A percentile compares a stretch with the other conserved stretches of the same genome.
Conservation (phyloP, 148 eudicot species). For the Rhododendron ovatum region DNA sequence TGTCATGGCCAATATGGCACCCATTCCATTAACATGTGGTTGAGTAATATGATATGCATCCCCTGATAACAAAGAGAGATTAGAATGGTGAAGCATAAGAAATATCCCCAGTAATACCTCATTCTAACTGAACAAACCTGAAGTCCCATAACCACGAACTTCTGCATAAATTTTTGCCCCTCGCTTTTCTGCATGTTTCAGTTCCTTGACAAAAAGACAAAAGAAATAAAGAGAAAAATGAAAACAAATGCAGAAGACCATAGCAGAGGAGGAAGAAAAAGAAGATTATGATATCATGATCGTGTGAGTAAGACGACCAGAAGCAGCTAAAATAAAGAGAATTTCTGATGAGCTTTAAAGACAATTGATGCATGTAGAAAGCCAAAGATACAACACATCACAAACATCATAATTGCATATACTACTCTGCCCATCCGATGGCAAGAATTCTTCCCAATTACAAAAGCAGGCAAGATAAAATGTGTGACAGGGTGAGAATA, state of each 20-base stretch:
- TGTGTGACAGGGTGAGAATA: neutral
- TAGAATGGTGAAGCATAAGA: slow-evolving; percentile 7
- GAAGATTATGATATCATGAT: neutral
- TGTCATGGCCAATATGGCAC: slow-evolving; percentile 90
- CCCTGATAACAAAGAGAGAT: slow-evolving; percentile 33
- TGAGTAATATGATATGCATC: slow-evolving; percentile 97
- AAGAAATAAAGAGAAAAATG: neutral
- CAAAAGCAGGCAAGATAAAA: neutral
- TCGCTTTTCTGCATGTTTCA: slow-evolving; percentile 78
- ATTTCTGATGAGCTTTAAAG: neutral
- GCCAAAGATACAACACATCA: neutral
- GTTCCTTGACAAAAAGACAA: slow-evolving; percentile 47
- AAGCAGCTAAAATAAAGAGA: neutral
- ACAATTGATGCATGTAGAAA: neutral
- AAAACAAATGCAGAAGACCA: neutral
- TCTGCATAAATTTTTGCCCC: slow-evolving; percentile 93
- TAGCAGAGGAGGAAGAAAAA: neutral
- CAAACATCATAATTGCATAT: neutral
- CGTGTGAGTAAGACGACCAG: too few relatives aligned
- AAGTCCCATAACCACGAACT: slow-evolving; percentile 89
- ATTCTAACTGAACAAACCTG: slow-evolving; percentile 49
- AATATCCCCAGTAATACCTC: neutral
- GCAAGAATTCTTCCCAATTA: neutral
- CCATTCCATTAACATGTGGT: slow-evolving; percentile 89
- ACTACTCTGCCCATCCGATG: neutral